Conservation (phyloP, 2,329 filamentous ascomycete species). For the Alternaria novae-zelandiae region DNA sequence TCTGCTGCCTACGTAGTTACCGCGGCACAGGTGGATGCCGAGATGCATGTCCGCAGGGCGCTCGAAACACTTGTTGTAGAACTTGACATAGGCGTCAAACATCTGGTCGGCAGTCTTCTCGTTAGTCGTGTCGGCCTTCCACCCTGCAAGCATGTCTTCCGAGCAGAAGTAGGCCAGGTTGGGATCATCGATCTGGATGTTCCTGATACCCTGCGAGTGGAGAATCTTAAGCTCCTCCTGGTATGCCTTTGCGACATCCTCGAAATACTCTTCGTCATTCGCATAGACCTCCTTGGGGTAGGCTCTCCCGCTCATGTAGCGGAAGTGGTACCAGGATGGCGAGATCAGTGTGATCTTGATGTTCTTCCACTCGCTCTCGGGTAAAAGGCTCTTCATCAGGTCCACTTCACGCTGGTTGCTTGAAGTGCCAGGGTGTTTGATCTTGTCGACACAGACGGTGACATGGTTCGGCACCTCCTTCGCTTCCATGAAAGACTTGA, state of each 20-base stretch:
- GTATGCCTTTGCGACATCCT: slow-evolving; percentile 55
- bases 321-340: slow-evolving; percentile 73
- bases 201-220: slow-evolving; percentile 54
- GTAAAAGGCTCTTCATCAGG: slow-evolving; percentile 64
- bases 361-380: slow-evolving; percentile 66
- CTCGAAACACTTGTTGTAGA: slow-evolving; percentile 75
- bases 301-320: slow-evolving; percentile 62
- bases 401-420: slow-evolving; percentile 66
- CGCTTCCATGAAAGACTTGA: slow-evolving; percentile 67
- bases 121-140: slow-evolving; percentile 68
- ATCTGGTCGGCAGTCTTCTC: slow-evolving; percentile 72
- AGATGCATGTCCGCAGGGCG: slow-evolving; percentile 74
- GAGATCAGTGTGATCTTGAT: slow-evolving; percentile 73
- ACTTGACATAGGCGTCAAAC: slow-evolving; percentile 75
- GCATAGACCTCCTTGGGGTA: slow-evolving; percentile 54
- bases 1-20: slow-evolving; percentile 55
- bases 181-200: slow-evolving; percentile 58
- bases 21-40: slow-evolving; percentile 74
- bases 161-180: slow-evolving; percentile 55
- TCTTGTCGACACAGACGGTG: slow-evolving; percentile 64
- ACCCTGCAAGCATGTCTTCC: slow-evolving; percentile 45
- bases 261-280: slow-evolving; percentile 57
- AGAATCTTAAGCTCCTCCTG: slow-evolving; percentile 55
- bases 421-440: slow-evolving; percentile 61
- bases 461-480: slow-evolving; percentile 61